Conservation (phyloP, 805 yeast species). For the Candida multigemmis region DNA sequence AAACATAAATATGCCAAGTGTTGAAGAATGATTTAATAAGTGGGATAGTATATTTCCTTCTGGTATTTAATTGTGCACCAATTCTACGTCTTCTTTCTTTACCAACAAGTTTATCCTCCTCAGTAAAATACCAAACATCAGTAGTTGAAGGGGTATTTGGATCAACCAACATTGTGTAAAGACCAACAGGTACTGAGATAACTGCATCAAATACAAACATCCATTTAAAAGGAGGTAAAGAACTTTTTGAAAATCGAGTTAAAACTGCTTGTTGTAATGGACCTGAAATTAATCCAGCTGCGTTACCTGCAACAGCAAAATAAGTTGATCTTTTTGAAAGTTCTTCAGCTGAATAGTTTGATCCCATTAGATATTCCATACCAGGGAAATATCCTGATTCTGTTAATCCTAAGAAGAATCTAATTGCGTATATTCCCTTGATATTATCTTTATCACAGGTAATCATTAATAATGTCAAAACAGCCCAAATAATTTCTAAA, state of each 20-base stretch:
- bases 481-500: constrained; percentile 23
- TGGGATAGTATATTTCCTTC: constrained; percentile 29
- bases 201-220: constrained; percentile 24
- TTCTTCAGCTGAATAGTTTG: constrained; percentile 17
- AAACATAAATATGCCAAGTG: constrained; percentile 41
- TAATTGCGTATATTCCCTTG: constrained; percentile 14
- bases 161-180: constrained; percentile 21
- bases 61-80: constrained; percentile 33
- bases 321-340: constrained; percentile 18
- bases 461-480: constrained; percentile 17
- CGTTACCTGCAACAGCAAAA: constrained; percentile 19
- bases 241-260: constrained; percentile 11
- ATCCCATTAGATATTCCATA: constrained; percentile 42
- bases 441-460: constrained; percentile 10
- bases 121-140: constrained; percentile 19
- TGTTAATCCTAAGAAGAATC: constrained; percentile 34
- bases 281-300: constrained; percentile 21
- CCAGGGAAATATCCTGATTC: constrained; percentile 51
- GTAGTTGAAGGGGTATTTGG: constrained; percentile 28
- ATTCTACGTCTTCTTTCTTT: constrained; percentile 35
- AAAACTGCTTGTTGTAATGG: constrained; percentile 22
- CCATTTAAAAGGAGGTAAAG: constrained; percentile 22
- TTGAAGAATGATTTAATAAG: constrained; percentile 33
- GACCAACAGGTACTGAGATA: constrained; percentile 21
- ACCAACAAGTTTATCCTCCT: constrained; percentile 31